Evolutionary conservation across 495 filamentous ascomycete genomes (phyloP).

Genomic region (Xylaria acuta): DNA sequence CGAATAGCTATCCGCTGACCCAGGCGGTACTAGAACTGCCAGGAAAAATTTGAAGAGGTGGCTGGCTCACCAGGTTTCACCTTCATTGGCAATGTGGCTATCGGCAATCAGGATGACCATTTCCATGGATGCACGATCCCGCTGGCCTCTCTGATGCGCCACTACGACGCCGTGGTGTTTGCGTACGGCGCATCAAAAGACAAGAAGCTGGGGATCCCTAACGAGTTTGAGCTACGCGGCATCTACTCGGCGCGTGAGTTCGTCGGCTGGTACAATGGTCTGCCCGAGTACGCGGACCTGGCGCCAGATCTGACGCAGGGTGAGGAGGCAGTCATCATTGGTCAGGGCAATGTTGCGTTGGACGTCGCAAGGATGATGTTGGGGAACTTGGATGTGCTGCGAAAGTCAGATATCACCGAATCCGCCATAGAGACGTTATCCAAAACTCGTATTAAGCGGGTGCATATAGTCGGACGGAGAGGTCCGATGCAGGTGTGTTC

Average conservation of each 20-base stretch:
- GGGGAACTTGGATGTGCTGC: constrained; percentile 69
- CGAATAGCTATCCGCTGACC: not conserved
- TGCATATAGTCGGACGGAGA: constrained; percentile 83
- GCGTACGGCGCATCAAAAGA: constrained; percentile 91
- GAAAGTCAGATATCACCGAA: constrained; percentile 86
- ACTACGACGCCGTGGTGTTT: constrained; percentile 93
- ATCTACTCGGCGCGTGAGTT: constrained; percentile 92
- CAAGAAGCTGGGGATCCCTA: constrained; percentile 75
- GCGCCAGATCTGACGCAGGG: constrained; percentile 76
- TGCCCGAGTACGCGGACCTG: constrained; percentile 82
- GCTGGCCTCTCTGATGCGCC: constrained; percentile 69
- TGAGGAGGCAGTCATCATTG: constrained; percentile 87
- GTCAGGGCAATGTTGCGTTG: constrained; percentile 94
- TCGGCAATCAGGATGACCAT: constrained; percentile 64
- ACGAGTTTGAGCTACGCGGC: constrained; percentile 73
- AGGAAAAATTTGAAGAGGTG: constrained; percentile 90
- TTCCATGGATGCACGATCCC: constrained; percentile 64
- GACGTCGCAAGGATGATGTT: constrained; percentile 92
- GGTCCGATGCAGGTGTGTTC: constrained; percentile 78
- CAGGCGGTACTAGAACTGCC: constrained; percentile 72
- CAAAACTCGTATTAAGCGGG: constrained; percentile 76
- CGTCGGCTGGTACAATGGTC: constrained; percentile 98
- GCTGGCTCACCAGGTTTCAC: constrained; percentile 81
- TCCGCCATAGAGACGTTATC: constrained; percentile 76
- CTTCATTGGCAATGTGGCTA: constrained; percentile 86